phyloP scores from a whole-genome alignment of 2,329 filamentous ascomycete genomes.

The Fragosphaeria purpurea region DNA sequence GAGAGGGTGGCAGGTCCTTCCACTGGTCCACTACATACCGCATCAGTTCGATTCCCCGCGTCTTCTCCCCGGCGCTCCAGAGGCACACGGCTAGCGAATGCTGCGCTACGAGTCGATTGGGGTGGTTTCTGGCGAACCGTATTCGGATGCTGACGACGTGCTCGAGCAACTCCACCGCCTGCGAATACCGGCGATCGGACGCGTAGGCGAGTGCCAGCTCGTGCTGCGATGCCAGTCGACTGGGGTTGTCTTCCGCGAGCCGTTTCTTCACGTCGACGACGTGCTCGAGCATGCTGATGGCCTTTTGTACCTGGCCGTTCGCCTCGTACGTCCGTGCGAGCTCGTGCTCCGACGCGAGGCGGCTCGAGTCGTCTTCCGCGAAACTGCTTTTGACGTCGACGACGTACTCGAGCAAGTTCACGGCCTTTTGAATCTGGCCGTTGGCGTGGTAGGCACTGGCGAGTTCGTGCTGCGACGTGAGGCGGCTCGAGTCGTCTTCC shows the following conservation, averaged over 20 bases:
- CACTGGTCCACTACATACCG: too few species aligned
- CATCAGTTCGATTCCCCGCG: too few species aligned
- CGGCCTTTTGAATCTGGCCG: slow-evolving; percentile 15
- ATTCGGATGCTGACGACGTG: too few species aligned
- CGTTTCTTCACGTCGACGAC: slow-evolving; percentile 1
- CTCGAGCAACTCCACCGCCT: too few species aligned
- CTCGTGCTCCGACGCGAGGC: slow-evolving; percentile 1
- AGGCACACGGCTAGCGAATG: too few species aligned
- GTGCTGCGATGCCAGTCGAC: neutral
- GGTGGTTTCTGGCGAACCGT: too few species aligned
- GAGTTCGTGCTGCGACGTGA: slow-evolving; percentile 1
- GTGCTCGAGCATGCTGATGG: slow-evolving; percentile 5
- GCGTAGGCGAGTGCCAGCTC: neutral
- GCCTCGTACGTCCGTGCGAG: slow-evolving; percentile 9
- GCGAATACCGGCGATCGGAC: too few species aligned
- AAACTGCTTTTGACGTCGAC: slow-evolving; percentile 4
- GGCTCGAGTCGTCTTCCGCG: slow-evolving; percentile 1
- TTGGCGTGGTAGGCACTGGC: slow-evolving; percentile 10
- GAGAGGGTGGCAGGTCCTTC: too few species aligned
- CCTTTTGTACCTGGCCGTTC: slow-evolving; percentile 15
- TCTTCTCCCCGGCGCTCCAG: too few species aligned
- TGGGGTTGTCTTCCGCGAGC: neutral
- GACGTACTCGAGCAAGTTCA: slow-evolving; percentile 3
- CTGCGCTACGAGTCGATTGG: too few species aligned
- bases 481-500: neutral